These are phyloP conservation scores for Aspergillus viridinutans DNA, from an alignment of 2,329 filamentous ascomycete species.

Conservation along the genomic window DNA sequence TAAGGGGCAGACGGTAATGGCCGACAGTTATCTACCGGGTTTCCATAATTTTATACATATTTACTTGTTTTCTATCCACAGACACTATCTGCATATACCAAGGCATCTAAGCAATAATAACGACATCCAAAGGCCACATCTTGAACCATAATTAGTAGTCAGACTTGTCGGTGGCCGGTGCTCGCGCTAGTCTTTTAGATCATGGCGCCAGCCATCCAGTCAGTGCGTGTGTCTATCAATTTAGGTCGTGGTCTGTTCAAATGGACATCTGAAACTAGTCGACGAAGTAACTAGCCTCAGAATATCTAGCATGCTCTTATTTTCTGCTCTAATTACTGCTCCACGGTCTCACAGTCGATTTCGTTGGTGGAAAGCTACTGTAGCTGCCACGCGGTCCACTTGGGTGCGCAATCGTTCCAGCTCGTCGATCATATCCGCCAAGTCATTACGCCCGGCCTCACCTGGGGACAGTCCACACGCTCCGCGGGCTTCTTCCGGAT, in stretches of 20 bases:
- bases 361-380: constrained; percentile 22
- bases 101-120: background rate
- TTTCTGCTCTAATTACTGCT: background rate
- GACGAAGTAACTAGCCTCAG: background rate
- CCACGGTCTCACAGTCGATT: constrained; percentile 5
- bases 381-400: constrained; percentile 30
- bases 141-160: background rate
- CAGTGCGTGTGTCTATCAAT: constrained; percentile 15
- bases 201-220: constrained; percentile 5
- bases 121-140: background rate
- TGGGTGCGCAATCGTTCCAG: constrained; percentile 33
- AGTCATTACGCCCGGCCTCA: constrained; percentile 20
- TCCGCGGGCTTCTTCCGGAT: constrained; percentile 22
- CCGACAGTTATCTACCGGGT: background rate
- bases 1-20: background rate
- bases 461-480: constrained; percentile 19
- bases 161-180: constrained; percentile 6
- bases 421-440: constrained; percentile 32
- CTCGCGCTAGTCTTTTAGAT: constrained; percentile 13
- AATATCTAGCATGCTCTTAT: background rate
- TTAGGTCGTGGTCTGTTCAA: constrained; percentile 2
- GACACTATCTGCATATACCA: background rate
- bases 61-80: background rate
- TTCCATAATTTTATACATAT: background rate
- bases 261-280: background rate